phyloP scores from a whole-genome alignment of 495 filamentous ascomycete species.

The Durotheca rogersii region DNA sequence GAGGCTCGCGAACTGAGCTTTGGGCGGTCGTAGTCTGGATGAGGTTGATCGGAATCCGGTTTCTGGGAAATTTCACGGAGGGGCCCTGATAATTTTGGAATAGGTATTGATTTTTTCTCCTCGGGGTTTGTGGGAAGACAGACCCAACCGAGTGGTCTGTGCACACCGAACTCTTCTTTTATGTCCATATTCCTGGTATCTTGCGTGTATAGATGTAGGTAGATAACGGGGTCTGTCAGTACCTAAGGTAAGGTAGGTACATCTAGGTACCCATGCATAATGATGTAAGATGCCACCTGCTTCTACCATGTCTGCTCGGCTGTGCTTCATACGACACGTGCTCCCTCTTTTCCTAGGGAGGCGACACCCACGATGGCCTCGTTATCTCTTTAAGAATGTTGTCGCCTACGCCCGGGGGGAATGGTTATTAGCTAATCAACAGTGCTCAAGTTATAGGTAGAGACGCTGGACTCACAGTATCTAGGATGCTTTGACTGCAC shows the following conservation, averaged over 20 bases:
- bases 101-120: too few species aligned
- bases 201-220: too few species aligned
- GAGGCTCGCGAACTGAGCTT: slow-evolving; percentile 24
- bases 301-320: too few species aligned
- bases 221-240: too few species aligned
- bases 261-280: too few species aligned
- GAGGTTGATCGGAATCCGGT: slow-evolving; percentile 29
- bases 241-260: too few species aligned
- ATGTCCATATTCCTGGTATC: too few species aligned
- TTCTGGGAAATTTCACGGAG: slow-evolving; percentile 30
- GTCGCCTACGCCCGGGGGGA: too few species aligned
- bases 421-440: too few species aligned
- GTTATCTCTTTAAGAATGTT: neutral
- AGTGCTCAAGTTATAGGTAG: too few species aligned
- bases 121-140: slow-evolving; percentile 34
- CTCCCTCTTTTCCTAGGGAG: neutral
- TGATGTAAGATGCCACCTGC: too few species aligned
- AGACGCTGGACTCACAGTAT: neutral
- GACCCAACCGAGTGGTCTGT: slow-evolving; percentile 34
- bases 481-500: too few species aligned
- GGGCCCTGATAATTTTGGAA: slow-evolving; percentile 36
- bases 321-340: slow-evolving; percentile 5
- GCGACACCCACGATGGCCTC: slow-evolving; percentile 1
- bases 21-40: slow-evolving; percentile 23
- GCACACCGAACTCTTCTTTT: slow-evolving; percentile 1